These are phyloP conservation scores for Alternaria brassicae DNA, from an alignment of 2,329 filamentous ascomycete genomes.

Conservation along the genomic window DNA sequence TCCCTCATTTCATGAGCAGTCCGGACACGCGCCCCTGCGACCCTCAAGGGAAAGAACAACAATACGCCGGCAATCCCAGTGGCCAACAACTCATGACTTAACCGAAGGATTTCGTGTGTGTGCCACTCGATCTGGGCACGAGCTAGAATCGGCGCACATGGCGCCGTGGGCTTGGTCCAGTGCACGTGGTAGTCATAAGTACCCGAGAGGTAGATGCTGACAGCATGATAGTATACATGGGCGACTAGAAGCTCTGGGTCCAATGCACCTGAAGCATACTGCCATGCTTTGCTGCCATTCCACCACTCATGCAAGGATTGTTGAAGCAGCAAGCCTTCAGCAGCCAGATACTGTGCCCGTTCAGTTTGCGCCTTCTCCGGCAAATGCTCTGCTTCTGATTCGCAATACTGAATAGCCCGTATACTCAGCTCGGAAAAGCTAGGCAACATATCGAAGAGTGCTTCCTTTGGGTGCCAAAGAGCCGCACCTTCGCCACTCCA, in stretches of 20 bases:
- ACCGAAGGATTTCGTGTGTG: conserved; percentile 27
- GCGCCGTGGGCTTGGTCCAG: conserved; percentile 17
- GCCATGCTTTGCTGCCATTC: conserved; percentile 18
- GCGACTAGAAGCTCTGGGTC: conserved; percentile 27
- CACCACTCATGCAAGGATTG: conserved; percentile 27
- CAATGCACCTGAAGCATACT: not conserved
- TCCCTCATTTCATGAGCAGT: conserved; percentile 10
- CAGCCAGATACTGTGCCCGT: conserved; percentile 16
- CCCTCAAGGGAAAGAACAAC: conserved; percentile 38
- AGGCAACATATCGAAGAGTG: conserved; percentile 36
- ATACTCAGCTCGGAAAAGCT: conserved; percentile 30
- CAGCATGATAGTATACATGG: conserved; percentile 32
- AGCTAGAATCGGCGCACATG: conserved; percentile 26
- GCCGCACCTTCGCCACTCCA: conserved; percentile 20
- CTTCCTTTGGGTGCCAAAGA: conserved; percentile 37
- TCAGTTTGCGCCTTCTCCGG: not conserved
- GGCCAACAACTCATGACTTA: conserved; percentile 24
- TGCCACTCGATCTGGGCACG: conserved; percentile 22
- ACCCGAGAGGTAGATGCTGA: conserved; percentile 40
- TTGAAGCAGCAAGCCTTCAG: conserved; percentile 29
- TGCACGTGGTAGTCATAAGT: conserved; percentile 35
- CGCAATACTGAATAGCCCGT: conserved; percentile 16
- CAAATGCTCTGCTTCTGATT: not conserved
- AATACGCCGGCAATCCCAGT: conserved; percentile 29
- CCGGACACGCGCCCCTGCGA: conserved; percentile 33